Evolutionary conservation across 2,329 filamentous ascomycete genomes (phyloP).

Genomic region (Fusarium buxicola): DNA sequence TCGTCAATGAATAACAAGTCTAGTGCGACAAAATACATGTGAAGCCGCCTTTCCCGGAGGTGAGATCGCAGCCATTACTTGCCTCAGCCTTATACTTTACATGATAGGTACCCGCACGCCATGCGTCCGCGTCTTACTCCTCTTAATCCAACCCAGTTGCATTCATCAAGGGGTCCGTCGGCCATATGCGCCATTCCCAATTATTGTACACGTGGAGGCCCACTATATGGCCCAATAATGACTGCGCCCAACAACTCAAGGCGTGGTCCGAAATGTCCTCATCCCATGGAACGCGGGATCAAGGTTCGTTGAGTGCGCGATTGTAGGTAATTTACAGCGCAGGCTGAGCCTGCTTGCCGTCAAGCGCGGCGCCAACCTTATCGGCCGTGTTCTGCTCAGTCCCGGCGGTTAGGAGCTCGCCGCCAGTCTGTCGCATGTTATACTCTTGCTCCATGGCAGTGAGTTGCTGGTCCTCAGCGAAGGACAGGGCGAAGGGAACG

Average conservation of each 20-base stretch:
- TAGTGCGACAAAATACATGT: slow-evolving; percentile 46
- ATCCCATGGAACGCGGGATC: slow-evolving; percentile 21
- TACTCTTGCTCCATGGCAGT: slow-evolving; percentile 98
- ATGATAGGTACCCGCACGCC: slow-evolving; percentile 40
- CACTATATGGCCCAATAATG: slow-evolving; percentile 36
- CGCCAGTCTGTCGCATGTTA: slow-evolving; percentile 92
- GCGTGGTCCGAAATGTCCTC: slow-evolving; percentile 33
- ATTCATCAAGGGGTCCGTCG: slow-evolving; percentile 40
- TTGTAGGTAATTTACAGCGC: slow-evolving; percentile 58
- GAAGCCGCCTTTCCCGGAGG: slow-evolving; percentile 45
- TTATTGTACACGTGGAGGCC: slow-evolving; percentile 46
- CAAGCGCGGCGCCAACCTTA: slow-evolving; percentile 63
- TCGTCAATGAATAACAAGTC: slow-evolving; percentile 40
- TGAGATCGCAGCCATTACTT: slow-evolving; percentile 47
- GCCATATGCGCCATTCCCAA: slow-evolving; percentile 44
- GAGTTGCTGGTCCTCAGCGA: slow-evolving; percentile 95
- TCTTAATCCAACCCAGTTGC: slow-evolving; percentile 35
- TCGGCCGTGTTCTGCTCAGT: slow-evolving; percentile 59
- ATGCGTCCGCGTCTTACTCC: slow-evolving; percentile 36
- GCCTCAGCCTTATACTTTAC: slow-evolving; percentile 45
- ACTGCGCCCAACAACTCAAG: slow-evolving; percentile 34
- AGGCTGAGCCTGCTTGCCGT: slow-evolving; percentile 59
- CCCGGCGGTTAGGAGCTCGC: slow-evolving; percentile 72
- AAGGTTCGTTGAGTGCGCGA: slow-evolving; percentile 20
- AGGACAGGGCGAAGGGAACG: slow-evolving; percentile 92